phyloP scores from a whole-genome alignment of 345 rosid species.

The Angophora floribunda region DNA sequence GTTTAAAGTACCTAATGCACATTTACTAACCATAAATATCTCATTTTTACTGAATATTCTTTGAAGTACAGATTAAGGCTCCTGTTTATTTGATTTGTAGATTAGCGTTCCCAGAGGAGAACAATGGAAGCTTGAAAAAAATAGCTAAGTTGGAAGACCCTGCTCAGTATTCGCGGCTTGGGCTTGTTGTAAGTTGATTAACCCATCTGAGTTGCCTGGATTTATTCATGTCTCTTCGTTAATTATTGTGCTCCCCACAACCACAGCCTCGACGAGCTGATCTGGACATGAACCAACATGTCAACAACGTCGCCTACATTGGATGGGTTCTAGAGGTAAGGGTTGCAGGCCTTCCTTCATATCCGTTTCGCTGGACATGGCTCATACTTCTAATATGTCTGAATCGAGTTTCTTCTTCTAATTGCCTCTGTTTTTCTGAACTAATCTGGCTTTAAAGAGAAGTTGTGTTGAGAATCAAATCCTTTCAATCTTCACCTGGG shows the following conservation, averaged over 20 bases:
- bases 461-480: not conserved
- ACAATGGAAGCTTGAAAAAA: conserved; percentile 63
- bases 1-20: not conserved
- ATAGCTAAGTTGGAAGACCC: conserved; percentile 77
- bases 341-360: not conserved
- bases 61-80: not conserved
- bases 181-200: conserved; percentile 49
- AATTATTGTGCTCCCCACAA: not conserved
- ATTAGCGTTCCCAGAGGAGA: conserved; percentile 77
- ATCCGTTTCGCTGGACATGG: not conserved
- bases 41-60: not conserved
- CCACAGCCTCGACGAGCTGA: conserved; percentile 85
- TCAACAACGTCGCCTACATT: conserved; percentile 79
- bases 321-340: conserved; percentile 91
- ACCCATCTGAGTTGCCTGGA: not conserved
- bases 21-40: not conserved
- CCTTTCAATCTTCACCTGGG: not conserved
- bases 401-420: not conserved
- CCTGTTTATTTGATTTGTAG: conserved; percentile 15
- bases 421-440: not conserved
- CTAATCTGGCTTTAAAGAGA: not conserved
- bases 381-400: not conserved
- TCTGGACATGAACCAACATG: conserved; percentile 98
- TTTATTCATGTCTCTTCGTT: not conserved
- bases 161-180: conserved; percentile 50